phyloP scores from a whole-genome alignment of 805 yeast genomes.

The Starmerella floris region DNA sequence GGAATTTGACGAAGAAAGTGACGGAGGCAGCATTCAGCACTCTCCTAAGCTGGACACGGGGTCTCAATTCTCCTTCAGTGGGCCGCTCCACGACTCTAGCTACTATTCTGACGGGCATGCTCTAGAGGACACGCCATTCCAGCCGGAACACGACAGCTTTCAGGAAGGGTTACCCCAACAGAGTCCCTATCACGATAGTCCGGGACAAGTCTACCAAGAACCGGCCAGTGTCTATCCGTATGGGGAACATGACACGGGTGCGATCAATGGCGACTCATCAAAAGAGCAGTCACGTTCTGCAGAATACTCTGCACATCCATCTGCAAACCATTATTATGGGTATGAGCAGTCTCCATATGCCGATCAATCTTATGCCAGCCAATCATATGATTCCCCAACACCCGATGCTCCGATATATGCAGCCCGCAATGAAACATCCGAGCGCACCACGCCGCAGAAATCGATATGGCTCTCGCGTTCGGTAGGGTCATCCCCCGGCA shows the following conservation, averaged over 20 bases:
- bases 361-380: not conserved
- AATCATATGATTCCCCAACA: not conserved
- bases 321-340: too few species aligned
- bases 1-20: conserved; percentile 5
- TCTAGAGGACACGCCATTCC: not conserved
- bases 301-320: too few species aligned
- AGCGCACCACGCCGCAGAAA: too few species aligned
- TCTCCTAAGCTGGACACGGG: conserved; percentile 18
- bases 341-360: too few species aligned
- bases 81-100: not conserved
- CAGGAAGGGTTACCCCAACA: not conserved
- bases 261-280: too few species aligned
- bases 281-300: too few species aligned
- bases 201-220: not conserved
- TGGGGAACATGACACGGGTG: too few species aligned
- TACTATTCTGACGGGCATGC: not conserved
- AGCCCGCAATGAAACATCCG: too few species aligned
- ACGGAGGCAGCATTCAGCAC: conserved; percentile 18
- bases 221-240: too few species aligned
- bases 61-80: conserved; percentile 2
- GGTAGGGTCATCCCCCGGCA: too few species aligned
- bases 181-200: not conserved
- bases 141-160: not conserved
- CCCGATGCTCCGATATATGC: not conserved
- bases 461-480: too few species aligned